Base-by-base conservation (phyloP, 805 yeast genomes). In the Saturnispora quitensis region DNA sequence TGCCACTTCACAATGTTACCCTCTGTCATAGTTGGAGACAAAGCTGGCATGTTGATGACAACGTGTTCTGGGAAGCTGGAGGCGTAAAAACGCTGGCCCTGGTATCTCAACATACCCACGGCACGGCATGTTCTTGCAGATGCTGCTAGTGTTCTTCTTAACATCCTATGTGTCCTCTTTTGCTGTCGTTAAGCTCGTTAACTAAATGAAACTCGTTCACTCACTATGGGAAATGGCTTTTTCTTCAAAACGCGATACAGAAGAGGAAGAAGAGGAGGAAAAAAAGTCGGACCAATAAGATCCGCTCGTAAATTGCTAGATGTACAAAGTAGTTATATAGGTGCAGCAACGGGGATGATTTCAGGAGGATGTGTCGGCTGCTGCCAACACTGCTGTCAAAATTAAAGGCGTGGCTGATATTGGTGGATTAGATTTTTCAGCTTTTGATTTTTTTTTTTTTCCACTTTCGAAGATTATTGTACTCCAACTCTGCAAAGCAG, bases 1-100 rank as follows among this genome's bases (percentile, higher is more conserved):
- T 82, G 78, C 99, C 99, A 93, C 54, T 80, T 75, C 40, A 91
- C 91, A 58, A 93, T 74, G 69, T 81, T 84, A 67, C 99, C 99
- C 66, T 87, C 91, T 55, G 97, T 86, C 99, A 93, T 93, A 50
- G 99, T 93, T 58, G 99, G 99, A n/a, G 98, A 91, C 63, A 93
- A 75, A 9, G 99, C 99, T 47, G 99, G 99, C 99, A 93, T 93
- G 68, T 84, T 84, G 62, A 93, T 89, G 64, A 93, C 82, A 55
- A 86, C 81, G 71, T 93, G 97, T 20, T 60, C 64, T 36, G 72
- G 73, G 58, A 63, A 68, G 17, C 63, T 58, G 10, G 34, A 31
- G 34, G 61, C 61, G 40, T 65, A 62, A 20, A 46, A 46, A 34
- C 51, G 44, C 18, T 22, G 46, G 58, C 60, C 44, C 25, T 40